Evolutionary conservation across 1,139 yeast genomes (phyloP).

Genomic region (Suhomyces kunorum): DNA sequence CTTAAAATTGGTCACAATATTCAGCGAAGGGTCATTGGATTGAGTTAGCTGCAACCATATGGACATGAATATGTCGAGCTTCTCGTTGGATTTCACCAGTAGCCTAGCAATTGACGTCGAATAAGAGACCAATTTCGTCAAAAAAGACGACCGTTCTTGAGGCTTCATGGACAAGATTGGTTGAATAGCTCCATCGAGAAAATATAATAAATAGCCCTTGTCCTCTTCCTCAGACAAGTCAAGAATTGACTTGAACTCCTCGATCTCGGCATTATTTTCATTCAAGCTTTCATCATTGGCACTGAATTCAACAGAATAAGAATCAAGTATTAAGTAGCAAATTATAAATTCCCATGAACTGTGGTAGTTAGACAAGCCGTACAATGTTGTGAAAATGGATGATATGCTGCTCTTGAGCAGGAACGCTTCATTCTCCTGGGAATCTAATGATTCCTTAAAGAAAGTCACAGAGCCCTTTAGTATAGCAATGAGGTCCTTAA

Average conservation of each 20-base stretch:
- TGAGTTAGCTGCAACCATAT: conserved; percentile 34
- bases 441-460: neutral
- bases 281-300: conserved; percentile 16
- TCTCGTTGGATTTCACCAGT: conserved; percentile 24
- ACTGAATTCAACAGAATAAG: conserved; percentile 32
- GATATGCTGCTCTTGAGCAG: conserved; percentile 4
- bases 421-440: neutral
- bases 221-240: conserved; percentile 25
- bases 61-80: conserved; percentile 27
- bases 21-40: conserved; percentile 18
- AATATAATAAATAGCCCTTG: conserved; percentile 24
- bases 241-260: conserved; percentile 25
- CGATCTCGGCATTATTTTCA: conserved; percentile 21
- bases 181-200: conserved; percentile 32
- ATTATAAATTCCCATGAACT: conserved; percentile 39
- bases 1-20: conserved; percentile 27
- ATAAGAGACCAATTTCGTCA: conserved; percentile 26
- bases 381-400: conserved; percentile 21
- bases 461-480: conserved; percentile 3
- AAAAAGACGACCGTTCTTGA: conserved; percentile 17
- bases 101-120: conserved; percentile 25
- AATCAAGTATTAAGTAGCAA: conserved; percentile 44
- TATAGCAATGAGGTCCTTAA: conserved; percentile 25
- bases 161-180: conserved; percentile 20
- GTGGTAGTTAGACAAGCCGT: conserved; percentile 22